phyloP scores from a whole-genome alignment of 139 green algal species.

The Ettlia oleoabundans region DNA sequence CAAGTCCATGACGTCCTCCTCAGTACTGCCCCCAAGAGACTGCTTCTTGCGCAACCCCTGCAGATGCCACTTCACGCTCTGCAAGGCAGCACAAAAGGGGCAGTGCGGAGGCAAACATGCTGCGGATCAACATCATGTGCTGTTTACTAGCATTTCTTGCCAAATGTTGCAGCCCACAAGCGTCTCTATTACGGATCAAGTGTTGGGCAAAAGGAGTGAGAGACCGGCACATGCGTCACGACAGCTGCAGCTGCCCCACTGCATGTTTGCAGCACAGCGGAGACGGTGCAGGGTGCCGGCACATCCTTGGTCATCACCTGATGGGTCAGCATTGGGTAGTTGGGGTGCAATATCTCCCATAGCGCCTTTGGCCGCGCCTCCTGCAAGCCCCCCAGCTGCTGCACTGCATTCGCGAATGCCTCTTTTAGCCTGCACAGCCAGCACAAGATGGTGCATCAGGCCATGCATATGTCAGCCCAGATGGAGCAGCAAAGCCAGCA shows the following conservation, averaged over 20 bases:
- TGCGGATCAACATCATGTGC: not conserved
- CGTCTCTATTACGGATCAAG: no score
- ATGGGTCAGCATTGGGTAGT: not conserved
- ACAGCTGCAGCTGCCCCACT: no score
- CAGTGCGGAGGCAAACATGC: not conserved
- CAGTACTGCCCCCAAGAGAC: not conserved
- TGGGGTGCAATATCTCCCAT: not conserved
- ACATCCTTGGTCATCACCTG: not conserved
- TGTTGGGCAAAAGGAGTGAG: no score
- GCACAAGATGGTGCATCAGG: no score
- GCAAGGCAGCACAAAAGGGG: not conserved
- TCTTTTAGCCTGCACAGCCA: not conserved
- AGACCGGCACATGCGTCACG: no score
- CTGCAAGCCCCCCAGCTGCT: not conserved
- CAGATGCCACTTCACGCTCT: constrained; percentile 4
- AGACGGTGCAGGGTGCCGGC: not conserved
- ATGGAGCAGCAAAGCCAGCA: no score
- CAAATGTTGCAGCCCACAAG: no score
- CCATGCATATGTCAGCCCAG: no score
- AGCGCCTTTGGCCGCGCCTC: not conserved
- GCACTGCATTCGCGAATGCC: not conserved
- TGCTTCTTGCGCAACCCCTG: constrained; percentile 27
- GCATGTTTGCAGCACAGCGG: no score
- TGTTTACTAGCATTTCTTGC: not conserved
- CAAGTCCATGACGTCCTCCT: not conserved